Base-by-base conservation (phyloP, 2,329 filamentous ascomycete species). In the Metarhizium album region DNA sequence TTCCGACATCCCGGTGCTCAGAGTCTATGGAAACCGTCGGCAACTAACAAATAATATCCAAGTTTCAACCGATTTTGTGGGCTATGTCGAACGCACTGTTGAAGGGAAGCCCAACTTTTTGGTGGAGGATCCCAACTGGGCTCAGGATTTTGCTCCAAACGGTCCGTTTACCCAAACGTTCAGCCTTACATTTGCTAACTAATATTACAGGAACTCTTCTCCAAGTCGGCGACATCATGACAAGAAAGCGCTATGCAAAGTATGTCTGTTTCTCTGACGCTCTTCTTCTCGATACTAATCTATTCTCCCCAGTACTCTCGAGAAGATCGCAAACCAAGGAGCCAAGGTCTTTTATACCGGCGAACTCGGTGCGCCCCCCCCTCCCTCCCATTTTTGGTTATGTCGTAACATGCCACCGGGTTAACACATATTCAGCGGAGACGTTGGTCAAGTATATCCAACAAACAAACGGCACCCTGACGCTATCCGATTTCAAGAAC, bases 91-190 rank as follows among this genome's bases (percentile, higher is more conserved):
- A 1, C 71, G 64, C 3, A 78, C 76, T 8, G 59, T 70, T 24
- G 48, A 56, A 6, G 50, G 53, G 3, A 43, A 47, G 13, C 35
- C 53, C 7, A 71, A 88, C 57, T 95, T 95, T 60, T 70, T 96
- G 0, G 71, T 82, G 0, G 74, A 86, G 3, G 82, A 96, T 51
- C 82, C 85, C 0, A 79, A 81, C 3, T 97, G 89, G 85, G 88
- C 90, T 0, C 66, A 86, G 46, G 91, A 96, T 63, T 96, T 96
- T 69, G 90, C 89, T 2, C 89, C 89, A 0, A 82, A 90, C 53
- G 91, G 74, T 71, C 51, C 18, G 55, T 46, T 18, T 20, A n/a
- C 23, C 31, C 40, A 33, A 27, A 9, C 8, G 9, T 16, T 16
- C 4, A 7, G n/a, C 22, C 18, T 29, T 11, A 23, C 47, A 56